Percentiles rank a stretch among this genome's conserved stretches.
These are phyloP conservation scores for Alternaria triticimaculans DNA, from an alignment of 2,329 filamentous ascomycete species.

Conservation along the genomic window DNA sequence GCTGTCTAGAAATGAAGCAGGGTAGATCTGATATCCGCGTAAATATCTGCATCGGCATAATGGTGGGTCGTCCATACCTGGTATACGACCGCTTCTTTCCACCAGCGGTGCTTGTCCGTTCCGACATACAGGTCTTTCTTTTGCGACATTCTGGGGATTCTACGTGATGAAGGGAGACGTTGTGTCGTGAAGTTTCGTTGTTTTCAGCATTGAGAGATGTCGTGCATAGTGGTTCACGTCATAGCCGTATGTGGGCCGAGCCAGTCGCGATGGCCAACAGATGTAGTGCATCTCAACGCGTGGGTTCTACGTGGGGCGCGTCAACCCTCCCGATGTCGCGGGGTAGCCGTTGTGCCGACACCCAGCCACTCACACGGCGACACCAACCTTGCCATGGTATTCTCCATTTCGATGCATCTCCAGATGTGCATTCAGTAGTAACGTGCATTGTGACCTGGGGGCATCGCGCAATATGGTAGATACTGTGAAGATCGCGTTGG, in stretches of 20 bases:
- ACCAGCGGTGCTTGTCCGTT: conserved; percentile 56
- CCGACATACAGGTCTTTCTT: conserved; percentile 39
- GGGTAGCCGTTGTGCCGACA: conserved; percentile 1
- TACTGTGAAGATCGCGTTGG: not conserved
- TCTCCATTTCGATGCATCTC: not conserved
- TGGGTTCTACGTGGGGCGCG: conserved; percentile 2
- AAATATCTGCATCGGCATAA: not conserved
- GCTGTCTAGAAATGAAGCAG: conserved; percentile 65
- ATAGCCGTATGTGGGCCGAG: conserved; percentile 2
- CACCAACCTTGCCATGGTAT: not conserved
- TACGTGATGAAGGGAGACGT: not conserved
- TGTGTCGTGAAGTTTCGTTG: not conserved
- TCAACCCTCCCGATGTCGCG: not conserved
- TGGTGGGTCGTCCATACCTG: conserved; percentile 43
- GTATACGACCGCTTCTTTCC: conserved; percentile 67
- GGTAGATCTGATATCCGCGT: conserved; percentile 56
- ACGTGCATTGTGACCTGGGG: not conserved
- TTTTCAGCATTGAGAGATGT: not conserved
- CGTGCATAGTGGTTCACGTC: conserved; percentile 6
- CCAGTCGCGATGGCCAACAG: conserved; percentile 1
- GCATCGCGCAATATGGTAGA: not conserved
- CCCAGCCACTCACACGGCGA: not conserved
- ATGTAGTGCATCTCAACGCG: conserved; percentile 4
- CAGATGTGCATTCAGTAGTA: not conserved
- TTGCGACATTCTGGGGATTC: conserved; percentile 11